phyloP scores from a whole-genome alignment of 225 moss, liverwort and hornwort species.

The Physcomitrium patens region DNA sequence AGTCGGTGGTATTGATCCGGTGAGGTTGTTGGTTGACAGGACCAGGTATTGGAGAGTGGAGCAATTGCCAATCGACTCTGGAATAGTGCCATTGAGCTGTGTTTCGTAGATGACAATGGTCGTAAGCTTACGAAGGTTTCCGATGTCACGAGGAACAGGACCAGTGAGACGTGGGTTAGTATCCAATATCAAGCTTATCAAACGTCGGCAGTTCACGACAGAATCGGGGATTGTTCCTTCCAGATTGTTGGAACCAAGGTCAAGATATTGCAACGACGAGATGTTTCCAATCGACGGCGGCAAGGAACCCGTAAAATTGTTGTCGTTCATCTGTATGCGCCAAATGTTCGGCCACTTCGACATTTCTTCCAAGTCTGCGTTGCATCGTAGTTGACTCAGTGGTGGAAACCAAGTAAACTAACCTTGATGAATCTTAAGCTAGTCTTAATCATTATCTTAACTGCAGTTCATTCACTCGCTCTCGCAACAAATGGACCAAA shows the following conservation, averaged over 20 bases:
- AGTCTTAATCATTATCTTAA: background rate
- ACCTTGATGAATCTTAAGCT: too few relatives aligned
- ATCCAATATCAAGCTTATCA: slow-evolving; percentile 23
- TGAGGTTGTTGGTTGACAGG: slow-evolving; percentile 14
- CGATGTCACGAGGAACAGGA: slow-evolving; percentile 21
- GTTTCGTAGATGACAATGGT: slow-evolving; percentile 23
- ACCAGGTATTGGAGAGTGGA: slow-evolving; percentile 23
- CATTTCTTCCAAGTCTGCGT: slow-evolving; percentile 22
- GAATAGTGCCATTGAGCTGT: slow-evolving; percentile 20
- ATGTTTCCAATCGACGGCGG: slow-evolving; percentile 26
- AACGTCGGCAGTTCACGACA: slow-evolving; percentile 19
- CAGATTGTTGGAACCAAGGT: slow-evolving; percentile 29
- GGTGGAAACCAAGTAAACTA: too few relatives aligned
- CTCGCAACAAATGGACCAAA: background rate
- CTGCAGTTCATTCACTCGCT: background rate
- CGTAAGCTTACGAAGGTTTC: slow-evolving; percentile 12
- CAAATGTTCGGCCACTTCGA: slow-evolving; percentile 24
- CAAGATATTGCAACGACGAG: slow-evolving; percentile 11
- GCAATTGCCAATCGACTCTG: slow-evolving; percentile 30
- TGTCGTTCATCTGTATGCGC: slow-evolving; percentile 25
- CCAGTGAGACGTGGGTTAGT: slow-evolving; percentile 17
- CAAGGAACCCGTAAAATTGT: slow-evolving; percentile 22
- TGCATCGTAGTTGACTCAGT: background rate
- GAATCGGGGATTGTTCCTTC: slow-evolving; percentile 30
- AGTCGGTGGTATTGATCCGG: slow-evolving; percentile 15